These are phyloP conservation scores for Nakazawaea holstii DNA, from an alignment of 805 yeast species.

Conservation along the genomic window DNA sequence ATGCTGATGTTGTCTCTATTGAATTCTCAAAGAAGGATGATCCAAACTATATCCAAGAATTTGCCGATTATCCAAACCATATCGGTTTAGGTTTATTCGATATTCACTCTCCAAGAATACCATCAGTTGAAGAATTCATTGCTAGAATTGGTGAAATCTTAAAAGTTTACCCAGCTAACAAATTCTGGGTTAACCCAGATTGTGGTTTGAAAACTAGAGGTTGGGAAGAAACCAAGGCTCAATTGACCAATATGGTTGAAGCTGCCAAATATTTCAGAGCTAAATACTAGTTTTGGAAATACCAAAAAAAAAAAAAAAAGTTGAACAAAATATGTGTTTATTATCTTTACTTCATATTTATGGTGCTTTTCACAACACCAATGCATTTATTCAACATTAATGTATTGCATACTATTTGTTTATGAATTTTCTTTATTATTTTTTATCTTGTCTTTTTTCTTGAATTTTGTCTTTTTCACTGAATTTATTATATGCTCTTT, in stretches of 20 bases:
- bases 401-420: conserved; percentile 17
- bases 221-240: conserved; percentile 95
- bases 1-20: conserved; percentile 98
- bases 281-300: conserved; percentile 30
- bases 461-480: neutral
- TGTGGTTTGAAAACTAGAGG: conserved; percentile 99
- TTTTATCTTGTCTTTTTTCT: conserved; percentile 6
- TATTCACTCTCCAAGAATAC: conserved; percentile 99
- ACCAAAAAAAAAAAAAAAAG: neutral
- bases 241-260: conserved; percentile 97
- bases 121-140: conserved; percentile 95
- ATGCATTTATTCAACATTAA: conserved; percentile 34
- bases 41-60: conserved; percentile 96
- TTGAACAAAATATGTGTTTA: conserved; percentile 5
- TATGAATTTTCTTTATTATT: conserved; percentile 1
- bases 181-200: conserved; percentile 99
- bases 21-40: conserved; percentile 99
- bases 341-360: conserved; percentile 7
- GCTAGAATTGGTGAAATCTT: conserved; percentile 90
- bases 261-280: conserved; percentile 96
- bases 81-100: conserved; percentile 99
- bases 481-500: conserved; percentile 6
- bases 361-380: conserved; percentile 13
- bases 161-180: conserved; percentile 95
- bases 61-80: conserved; percentile 98